Base-by-base conservation (phyloP, 2,329 filamentous ascomycete species). In the Epichloe brachyelytri region DNA sequence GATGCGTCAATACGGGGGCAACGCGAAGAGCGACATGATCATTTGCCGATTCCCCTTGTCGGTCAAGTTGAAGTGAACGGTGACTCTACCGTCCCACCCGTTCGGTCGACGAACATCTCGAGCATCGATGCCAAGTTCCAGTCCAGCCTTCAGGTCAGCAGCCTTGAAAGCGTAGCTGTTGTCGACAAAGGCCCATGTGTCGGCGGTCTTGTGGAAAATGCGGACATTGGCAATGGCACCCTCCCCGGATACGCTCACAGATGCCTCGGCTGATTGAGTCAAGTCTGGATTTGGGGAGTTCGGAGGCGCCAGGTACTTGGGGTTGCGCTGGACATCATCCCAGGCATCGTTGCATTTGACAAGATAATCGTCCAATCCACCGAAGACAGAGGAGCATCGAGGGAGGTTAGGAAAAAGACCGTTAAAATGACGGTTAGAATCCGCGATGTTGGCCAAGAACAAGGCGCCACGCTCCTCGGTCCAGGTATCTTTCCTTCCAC, bases 1-100 rank as follows among this genome's bases (percentile, higher is more conserved):
- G 65, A 38, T 71, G 68, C 3, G 60, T 62, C 11, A 71, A 55
- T 2, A 71, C 59, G 0, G 69, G 68, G 1, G 69, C 68, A 8
- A 69, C 60, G 3, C 62, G 64, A 4, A 71, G 53, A 3, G 55
- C 56, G 3, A 71, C 66, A 1, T 43, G 53, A 47, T 67, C 65
- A 0, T 53, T 56, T 2, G 51, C 49, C 12, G 43, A 53, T 3
- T 52, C 30, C 0, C 47, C 0, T 55, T 54, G 47, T 63, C 60
- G 10, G 51, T 49, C 1, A 71, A 59, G 8, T 56, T 56, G 48
- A 71, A 66, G 7, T 54, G 52, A 36, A 63, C 55, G 11, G 14
- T 59, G 39, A 58, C 62, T 0, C 53, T 51, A 3, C 63, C 64
- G 15, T 67, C 57, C 65, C 65, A 67, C 4, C 34, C 54, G 0